Conservation (phyloP, 805 yeast genomes). For the Lipomyces mesembrius region DNA sequence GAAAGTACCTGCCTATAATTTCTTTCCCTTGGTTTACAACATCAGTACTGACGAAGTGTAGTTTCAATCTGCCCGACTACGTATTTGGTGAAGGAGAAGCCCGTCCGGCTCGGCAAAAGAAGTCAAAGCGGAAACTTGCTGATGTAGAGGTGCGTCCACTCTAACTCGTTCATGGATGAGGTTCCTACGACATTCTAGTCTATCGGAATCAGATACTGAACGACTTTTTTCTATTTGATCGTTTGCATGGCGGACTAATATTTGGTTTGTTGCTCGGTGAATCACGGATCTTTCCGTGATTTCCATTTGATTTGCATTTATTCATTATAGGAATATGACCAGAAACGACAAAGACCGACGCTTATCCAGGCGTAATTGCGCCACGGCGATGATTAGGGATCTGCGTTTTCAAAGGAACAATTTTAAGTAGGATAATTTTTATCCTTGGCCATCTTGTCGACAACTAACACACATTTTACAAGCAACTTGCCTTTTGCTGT, state of each 20-base stretch:
- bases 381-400: not conserved
- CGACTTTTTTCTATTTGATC: not conserved
- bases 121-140: conserved; percentile 50
- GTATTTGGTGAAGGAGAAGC: conserved; percentile 81
- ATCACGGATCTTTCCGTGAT: conserved; percentile 5
- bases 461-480: conserved; percentile 2
- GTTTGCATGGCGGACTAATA: conserved; percentile 7
- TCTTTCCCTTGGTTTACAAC: not conserved
- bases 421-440: not conserved
- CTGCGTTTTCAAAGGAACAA: not conserved
- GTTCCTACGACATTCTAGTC: not conserved
- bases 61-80: conserved; percentile 77
- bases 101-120: conserved; percentile 66
- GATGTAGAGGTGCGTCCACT: conserved; percentile 26
- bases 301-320: conserved; percentile 3
- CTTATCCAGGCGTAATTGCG: conserved; percentile 22
- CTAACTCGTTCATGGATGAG: not conserved
- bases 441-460: not conserved
- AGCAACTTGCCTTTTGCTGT: not conserved
- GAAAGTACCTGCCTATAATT: conserved; percentile 48
- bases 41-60: conserved; percentile 17
- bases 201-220: not conserved
- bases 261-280: not conserved
- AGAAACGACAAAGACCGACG: conserved; percentile 26
- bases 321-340: conserved; percentile 14